Base-by-base conservation (phyloP, 1,284 basidiomycete species). In the Pyrrhoderma noxium region DNA sequence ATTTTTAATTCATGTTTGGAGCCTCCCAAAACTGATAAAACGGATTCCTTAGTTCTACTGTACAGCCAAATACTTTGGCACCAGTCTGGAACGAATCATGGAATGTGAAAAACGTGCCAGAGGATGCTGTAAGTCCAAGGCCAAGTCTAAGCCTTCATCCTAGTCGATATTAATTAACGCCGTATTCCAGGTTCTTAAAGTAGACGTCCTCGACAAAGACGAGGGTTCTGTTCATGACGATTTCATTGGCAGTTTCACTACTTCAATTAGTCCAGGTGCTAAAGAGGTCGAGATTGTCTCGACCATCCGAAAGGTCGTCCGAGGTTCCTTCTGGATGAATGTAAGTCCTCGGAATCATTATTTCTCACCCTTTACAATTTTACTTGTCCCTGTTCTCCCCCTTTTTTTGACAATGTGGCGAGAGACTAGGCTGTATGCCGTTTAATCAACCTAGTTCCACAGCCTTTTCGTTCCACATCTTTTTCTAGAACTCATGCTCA, bases 41-140 rank as follows among this genome's bases (percentile, higher is more conserved):
- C 38, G 16, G 5, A 21, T 34, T 27, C 40, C 16, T 19, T 35
- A 88, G 85, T 45, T 89, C 85, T 0, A 76, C 79, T 0, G 80
- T 87, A 9, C 72, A 82, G 58, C 56, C 66, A 16, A 70, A 79
- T 49, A 82, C 79, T 3, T 65, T 80, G 16, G 60, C 67, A 0
- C 85, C 85, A 0, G 79, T 84, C 21, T 88, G 85, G 85, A 82
- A 89, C 58, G 85, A 86, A 59, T 57, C 71, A 18, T 88, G 85
- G 85, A 67, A 69, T 37, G 65, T 87, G 57, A 82, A 77, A 65
- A 85, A 84, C 60, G 85, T 88, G 2, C 85, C 85, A 0, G 63
- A 64, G 1, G 73, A 69, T n/a, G 82, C 83, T 1, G 71, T 48
- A 27, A 7, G 36, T 41, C 18, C 22, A 18, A 13, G 16, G 16